Conservation (phyloP, 2,329 filamentous ascomycete species). For the Fusarium dimerum region DNA sequence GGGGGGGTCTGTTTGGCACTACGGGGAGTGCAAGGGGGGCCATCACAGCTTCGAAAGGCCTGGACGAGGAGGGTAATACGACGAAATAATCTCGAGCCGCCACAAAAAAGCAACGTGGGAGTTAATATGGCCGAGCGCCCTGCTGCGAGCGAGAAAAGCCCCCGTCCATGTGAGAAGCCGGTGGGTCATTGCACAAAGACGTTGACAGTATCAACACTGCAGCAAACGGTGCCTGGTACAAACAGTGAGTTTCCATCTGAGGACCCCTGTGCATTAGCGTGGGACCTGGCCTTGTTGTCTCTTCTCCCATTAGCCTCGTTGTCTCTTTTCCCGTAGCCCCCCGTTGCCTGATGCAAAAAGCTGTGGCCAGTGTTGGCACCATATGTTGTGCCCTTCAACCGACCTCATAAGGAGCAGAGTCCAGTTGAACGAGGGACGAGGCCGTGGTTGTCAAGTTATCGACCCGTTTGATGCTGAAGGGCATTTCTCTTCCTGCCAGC, state of each 20-base stretch:
- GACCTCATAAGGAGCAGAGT: conserved; percentile 33
- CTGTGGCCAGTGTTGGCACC: conserved; percentile 26
- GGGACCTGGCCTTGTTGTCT: conserved; percentile 27
- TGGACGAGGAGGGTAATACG: neutral
- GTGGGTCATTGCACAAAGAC: neutral
- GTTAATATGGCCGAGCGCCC: neutral
- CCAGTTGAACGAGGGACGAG: conserved; percentile 20
- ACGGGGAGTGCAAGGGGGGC: conserved; percentile 9
- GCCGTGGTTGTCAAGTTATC: conserved; percentile 21
- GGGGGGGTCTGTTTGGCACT: conserved; percentile 9
- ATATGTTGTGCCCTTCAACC: conserved; percentile 30
- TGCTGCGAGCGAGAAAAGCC: neutral
- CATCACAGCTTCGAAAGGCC: neutral
- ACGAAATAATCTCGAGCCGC: neutral
- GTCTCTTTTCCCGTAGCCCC: conserved; percentile 27
- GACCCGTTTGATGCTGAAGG: conserved; percentile 9
- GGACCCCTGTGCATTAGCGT: conserved; percentile 22
- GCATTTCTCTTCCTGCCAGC: conserved; percentile 13
- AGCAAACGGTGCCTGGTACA: conserved; percentile 27
- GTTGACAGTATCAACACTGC: conserved; percentile 21
- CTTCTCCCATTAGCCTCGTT: conserved; percentile 29
- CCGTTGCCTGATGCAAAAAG: conserved; percentile 21
- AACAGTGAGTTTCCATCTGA: conserved; percentile 13
- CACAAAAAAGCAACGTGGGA: neutral
- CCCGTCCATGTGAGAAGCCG: neutral